Percentiles rank a stretch among this genome's conserved stretches.
Conservation (phyloP, 148 eudicot species). For the Nepenthes mirabilis region DNA sequence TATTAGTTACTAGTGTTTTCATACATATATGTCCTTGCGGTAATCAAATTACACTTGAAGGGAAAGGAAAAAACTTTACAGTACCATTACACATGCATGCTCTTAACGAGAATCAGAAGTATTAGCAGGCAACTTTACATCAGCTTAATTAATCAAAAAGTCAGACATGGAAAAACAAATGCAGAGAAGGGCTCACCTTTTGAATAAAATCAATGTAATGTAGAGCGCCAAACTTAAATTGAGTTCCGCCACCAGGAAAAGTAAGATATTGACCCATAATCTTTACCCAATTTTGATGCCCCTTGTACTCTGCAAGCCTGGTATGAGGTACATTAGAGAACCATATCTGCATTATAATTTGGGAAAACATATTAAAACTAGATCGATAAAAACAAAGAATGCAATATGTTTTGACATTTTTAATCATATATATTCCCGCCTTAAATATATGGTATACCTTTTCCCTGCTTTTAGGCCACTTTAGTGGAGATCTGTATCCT, state of each 20-base stretch:
- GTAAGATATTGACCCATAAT: conserved; percentile 41
- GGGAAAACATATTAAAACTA: not conserved
- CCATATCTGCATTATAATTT: conserved; percentile 42
- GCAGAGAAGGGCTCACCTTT: conserved; percentile 21
- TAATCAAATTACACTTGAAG: no score
- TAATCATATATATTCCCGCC: not conserved
- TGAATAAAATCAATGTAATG: conserved; percentile 53
- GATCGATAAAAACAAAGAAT: not conserved
- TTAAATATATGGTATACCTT: conserved; percentile 25
- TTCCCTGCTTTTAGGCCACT: conserved; percentile 70
- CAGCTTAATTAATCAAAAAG: no score
- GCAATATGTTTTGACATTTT: no score
- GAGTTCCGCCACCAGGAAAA: conserved; percentile 71
- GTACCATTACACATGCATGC: no score
- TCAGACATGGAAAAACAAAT: no score
- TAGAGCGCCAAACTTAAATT: conserved; percentile 48
- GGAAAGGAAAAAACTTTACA: no score
- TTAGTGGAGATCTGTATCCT: conserved; percentile 44
- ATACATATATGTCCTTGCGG: no score
- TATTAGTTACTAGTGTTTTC: no score
- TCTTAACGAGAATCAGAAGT: no score
- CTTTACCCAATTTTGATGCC: conserved; percentile 62
- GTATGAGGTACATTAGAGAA: conserved; percentile 54
- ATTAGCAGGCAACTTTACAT: no score
- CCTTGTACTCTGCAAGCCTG: conserved; percentile 43